Evolutionary conservation across 73 alveolate genomes (phyloP).

Genomic region (Diophrys sp.): DNA sequence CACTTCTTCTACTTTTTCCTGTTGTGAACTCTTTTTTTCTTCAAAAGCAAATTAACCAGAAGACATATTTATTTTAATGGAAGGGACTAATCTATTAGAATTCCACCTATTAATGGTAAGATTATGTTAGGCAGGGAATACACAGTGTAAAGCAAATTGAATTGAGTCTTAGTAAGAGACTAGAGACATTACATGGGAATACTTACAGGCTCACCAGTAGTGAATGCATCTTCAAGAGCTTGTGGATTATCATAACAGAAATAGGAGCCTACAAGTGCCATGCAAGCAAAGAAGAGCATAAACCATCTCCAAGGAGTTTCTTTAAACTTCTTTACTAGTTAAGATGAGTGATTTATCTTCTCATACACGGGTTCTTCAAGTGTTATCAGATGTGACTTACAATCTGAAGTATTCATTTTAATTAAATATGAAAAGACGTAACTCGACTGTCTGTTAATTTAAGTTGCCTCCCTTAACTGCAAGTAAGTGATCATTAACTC

Average conservation of each 20-base stretch:
- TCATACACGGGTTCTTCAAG: neutral
- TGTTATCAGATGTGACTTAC: neutral
- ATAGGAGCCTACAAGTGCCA: slow-evolving; percentile 34
- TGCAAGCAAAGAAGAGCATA: slow-evolving; percentile 49
- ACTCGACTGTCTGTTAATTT: neutral
- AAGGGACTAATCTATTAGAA: too few relatives aligned
- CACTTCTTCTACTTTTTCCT: neutral
- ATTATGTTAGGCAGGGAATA: slow-evolving; percentile 82
- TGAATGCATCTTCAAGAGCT: slow-evolving; percentile 20
- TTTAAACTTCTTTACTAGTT: neutral
- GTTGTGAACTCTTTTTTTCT: neutral
- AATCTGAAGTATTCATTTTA: neutral
- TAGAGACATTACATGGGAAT: neutral
- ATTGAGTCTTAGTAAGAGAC: slow-evolving; percentile 20
- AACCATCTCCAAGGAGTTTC: slow-evolving; percentile 41
- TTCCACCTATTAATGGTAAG: slow-evolving; percentile 86
- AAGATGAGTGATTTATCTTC: neutral
- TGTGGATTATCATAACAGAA: slow-evolving; percentile 67
- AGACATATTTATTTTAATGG: too few relatives aligned
- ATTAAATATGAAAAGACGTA: too few relatives aligned
- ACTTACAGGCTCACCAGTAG: slow-evolving; percentile 1
- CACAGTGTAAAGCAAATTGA: slow-evolving; percentile 71
- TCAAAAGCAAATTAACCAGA: too few relatives aligned
- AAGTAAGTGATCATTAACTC: neutral
- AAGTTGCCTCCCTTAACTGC: neutral